Evolutionary conservation across 441 rosid genomes (phyloP).

Genomic region (Erodium texanum): DNA sequence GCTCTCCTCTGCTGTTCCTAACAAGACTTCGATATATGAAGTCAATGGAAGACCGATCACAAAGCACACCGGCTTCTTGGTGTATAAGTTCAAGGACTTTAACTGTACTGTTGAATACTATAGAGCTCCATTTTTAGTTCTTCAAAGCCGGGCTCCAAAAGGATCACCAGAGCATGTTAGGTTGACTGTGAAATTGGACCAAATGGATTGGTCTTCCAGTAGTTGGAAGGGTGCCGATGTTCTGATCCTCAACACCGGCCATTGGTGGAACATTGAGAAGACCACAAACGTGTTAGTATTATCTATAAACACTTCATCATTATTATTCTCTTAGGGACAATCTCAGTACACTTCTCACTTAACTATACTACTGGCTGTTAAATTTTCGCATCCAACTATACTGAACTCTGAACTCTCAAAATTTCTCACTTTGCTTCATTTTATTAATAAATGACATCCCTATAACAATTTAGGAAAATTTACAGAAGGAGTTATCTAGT

Average conservation of each 20-base stretch:
- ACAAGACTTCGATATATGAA: constrained; percentile 59
- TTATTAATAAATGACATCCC: too few relatives aligned
- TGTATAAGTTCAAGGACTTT: constrained; percentile 60
- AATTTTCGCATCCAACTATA: too few relatives aligned
- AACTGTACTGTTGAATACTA: constrained; percentile 89
- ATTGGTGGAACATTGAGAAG: constrained; percentile 79
- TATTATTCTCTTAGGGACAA: too few relatives aligned
- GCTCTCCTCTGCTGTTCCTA: constrained; percentile 55
- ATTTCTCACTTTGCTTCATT: not conserved
- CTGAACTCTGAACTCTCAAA: too few relatives aligned
- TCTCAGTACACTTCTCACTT: too few relatives aligned
- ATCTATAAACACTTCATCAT: too few relatives aligned
- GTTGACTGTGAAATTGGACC: constrained; percentile 52
- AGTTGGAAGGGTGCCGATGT: constrained; percentile 64
- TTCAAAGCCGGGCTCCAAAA: constrained; percentile 54
- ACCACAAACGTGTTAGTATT: constrained; percentile 44
- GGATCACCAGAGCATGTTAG: constrained; percentile 43
- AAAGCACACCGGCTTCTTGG: constrained; percentile 72
- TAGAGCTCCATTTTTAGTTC: constrained; percentile 69
- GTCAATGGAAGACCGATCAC: constrained; percentile 71
- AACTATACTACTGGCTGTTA: too few relatives aligned
- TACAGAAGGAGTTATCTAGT: too few relatives aligned
- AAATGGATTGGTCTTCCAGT: constrained; percentile 45
- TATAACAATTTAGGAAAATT: too few relatives aligned
- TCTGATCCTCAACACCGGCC: constrained; percentile 63